Evolutionary conservation across 2,329 filamentous ascomycete genomes (phyloP).

Genomic region (Didymellaceae sp.): DNA sequence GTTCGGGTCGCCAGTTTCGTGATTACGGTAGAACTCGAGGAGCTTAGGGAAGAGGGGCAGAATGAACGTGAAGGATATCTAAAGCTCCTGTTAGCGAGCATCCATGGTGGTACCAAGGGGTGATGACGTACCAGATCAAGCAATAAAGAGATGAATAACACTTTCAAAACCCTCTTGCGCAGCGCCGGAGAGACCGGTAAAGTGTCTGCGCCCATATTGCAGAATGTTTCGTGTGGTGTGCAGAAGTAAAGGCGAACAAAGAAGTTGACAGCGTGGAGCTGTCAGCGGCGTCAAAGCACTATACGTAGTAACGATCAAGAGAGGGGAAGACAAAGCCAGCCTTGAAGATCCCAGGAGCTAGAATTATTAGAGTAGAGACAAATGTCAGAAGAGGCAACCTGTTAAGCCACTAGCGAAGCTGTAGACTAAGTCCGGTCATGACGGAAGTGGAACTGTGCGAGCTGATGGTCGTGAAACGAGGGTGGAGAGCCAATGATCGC

Average conservation of each 20-base stretch:
- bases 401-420: constrained; percentile 18
- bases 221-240: not conserved
- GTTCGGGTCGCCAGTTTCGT: constrained; percentile 65
- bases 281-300: constrained; percentile 15
- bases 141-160: constrained; percentile 87
- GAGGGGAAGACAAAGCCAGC: constrained; percentile 24
- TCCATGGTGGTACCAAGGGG: constrained; percentile 17
- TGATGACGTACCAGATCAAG: constrained; percentile 76
- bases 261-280: constrained; percentile 22
- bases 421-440: constrained; percentile 19
- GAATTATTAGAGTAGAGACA: constrained; percentile 25
- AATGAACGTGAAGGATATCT: constrained; percentile 99
- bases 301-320: constrained; percentile 23
- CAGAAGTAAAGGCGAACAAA: not conserved
- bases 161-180: constrained; percentile 82
- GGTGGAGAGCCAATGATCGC: constrained; percentile 21
- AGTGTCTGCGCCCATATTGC: constrained; percentile 28
- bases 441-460: constrained; percentile 27
- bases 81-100: constrained; percentile 17
- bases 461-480: constrained; percentile 23
- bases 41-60: constrained; percentile 94
- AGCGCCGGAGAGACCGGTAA: constrained; percentile 51
- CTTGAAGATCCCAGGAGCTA: constrained; percentile 19
- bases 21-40: constrained; percentile 92
- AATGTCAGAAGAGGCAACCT: constrained; percentile 2